Conservation (phyloP, 495 filamentous ascomycete genomes). For the Daldinia vernicosa region DNA sequence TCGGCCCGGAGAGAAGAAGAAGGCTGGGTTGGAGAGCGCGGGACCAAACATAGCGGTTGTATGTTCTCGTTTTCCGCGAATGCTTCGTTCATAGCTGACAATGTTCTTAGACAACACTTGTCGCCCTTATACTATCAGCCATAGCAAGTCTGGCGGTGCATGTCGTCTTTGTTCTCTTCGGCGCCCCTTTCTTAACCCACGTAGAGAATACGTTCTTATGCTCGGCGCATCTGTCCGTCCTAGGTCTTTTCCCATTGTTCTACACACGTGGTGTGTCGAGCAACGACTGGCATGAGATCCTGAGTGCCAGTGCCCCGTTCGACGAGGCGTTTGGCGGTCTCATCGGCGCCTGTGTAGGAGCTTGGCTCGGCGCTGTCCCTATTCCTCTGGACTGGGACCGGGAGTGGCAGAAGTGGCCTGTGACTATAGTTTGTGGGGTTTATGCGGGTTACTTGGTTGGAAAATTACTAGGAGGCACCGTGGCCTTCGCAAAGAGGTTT, state of each 20-base stretch:
- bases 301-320: constrained; percentile 62
- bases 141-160: constrained; percentile 68
- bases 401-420: constrained; percentile 97
- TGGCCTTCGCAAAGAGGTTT: constrained; percentile 53
- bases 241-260: constrained; percentile 77
- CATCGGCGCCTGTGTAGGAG: constrained; percentile 69
- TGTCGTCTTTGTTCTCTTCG: constrained; percentile 80
- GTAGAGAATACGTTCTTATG: constrained; percentile 77
- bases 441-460: constrained; percentile 54
- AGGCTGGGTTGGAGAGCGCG: constrained; percentile 48
- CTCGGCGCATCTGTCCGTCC: constrained; percentile 80
- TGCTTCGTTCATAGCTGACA: constrained; percentile 23
- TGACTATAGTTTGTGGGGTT: constrained; percentile 72
- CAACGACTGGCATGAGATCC: constrained; percentile 75
- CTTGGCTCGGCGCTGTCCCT: constrained; percentile 84
- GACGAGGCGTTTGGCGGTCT: constrained; percentile 76
- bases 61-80: constrained; percentile 32
- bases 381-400: constrained; percentile 96
- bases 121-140: constrained; percentile 68
- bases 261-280: constrained; percentile 85
- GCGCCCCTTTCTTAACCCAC: constrained; percentile 88
- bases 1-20: constrained; percentile 57
- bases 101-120: constrained; percentile 62
- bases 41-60: constrained; percentile 50
- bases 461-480: constrained; percentile 50